Evolutionary conservation across 2,329 filamentous ascomycete species (phyloP), one percentile per base, ranked within the genome.

Genomic region (Penicillium sp.): DNA sequence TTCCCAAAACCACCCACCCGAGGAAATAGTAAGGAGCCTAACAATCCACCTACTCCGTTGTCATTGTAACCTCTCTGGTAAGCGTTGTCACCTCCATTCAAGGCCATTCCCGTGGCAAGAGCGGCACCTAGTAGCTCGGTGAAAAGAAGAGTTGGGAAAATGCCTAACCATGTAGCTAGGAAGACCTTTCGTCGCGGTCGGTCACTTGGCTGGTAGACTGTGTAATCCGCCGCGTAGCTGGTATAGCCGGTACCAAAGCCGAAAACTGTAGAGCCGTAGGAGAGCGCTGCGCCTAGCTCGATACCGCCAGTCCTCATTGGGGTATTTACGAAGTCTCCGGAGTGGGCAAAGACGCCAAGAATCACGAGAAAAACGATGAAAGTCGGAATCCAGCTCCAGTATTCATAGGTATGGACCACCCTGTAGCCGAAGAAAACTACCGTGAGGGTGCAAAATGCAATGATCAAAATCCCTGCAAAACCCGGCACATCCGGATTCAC

Each of bases 351-450:
- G 42, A 81, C 79, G 10, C 87, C 88, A 1, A 89, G 76, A 1
- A 88, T 79, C 59, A 92, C 85, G 48, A 92, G 71, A 74, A 92
- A 89, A 60, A 91, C 83, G 64, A 91, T 83, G 63, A 86, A 83
- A 42, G 85, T 84, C 0, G 90, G 88, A 43, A 90, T 83, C 88
- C 85, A 92, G 55, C 79, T 86, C 78, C 79, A 91, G 70, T 86
- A 84, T 71, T 92, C 89, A 73, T 92, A 93, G 5, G 77, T 75
- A 72, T 93, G 90, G 1, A 93, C 87, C 26, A 92, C 75, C 71
- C 85, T 83, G 79, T 92, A 88, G 60, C 89, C 84, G 71, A 89
- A 90, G 44, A 89, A 81, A 11, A 86, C 87, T 55, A 92, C 78
- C 33, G 86, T 43, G 47, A 90, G 81, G 0, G 88, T 90, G 59